phyloP scores from a whole-genome alignment of 352 stramenopile species.

The Globisporangium okanoganense region DNA sequence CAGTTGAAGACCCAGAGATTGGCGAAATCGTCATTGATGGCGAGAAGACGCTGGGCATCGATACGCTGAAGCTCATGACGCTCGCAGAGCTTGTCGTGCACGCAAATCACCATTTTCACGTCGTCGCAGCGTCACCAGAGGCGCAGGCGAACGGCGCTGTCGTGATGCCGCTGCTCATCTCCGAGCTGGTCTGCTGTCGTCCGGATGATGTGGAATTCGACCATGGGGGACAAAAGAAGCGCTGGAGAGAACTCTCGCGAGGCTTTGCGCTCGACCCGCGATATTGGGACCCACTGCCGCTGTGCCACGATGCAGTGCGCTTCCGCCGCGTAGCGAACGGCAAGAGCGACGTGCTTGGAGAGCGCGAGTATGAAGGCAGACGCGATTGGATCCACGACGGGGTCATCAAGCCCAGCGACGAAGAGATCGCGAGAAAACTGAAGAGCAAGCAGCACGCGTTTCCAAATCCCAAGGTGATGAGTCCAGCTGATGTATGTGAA shows the following conservation, averaged over 20 bases:
- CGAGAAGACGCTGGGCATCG: constrained; percentile 29
- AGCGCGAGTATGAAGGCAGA: constrained; percentile 50
- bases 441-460: constrained; percentile 31
- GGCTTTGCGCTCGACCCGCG: constrained; percentile 56
- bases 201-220: constrained; percentile 16
- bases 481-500: constrained; percentile 22
- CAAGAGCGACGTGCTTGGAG: constrained; percentile 15
- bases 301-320: constrained; percentile 47
- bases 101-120: constrained; percentile 37
- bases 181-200: constrained; percentile 38
- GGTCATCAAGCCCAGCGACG: constrained; percentile 45
- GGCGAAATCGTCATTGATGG: constrained; percentile 26
- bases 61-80: constrained; percentile 25
- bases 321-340: constrained; percentile 34
- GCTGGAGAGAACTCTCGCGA: constrained; percentile 54
- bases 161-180: constrained; percentile 58
- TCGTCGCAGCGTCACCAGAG: constrained; percentile 13
- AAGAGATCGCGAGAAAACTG: constrained; percentile 19
- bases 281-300: constrained; percentile 52
- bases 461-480: constrained; percentile 21
- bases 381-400: constrained; percentile 35
- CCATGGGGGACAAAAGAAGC: not conserved
- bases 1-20: constrained; percentile 19
- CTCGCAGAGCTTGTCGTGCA: constrained; percentile 34
- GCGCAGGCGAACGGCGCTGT: constrained; percentile 26